Base-by-base conservation (phyloP, 148 eudicot species). In the Fagopyrum homotropicum region DNA sequence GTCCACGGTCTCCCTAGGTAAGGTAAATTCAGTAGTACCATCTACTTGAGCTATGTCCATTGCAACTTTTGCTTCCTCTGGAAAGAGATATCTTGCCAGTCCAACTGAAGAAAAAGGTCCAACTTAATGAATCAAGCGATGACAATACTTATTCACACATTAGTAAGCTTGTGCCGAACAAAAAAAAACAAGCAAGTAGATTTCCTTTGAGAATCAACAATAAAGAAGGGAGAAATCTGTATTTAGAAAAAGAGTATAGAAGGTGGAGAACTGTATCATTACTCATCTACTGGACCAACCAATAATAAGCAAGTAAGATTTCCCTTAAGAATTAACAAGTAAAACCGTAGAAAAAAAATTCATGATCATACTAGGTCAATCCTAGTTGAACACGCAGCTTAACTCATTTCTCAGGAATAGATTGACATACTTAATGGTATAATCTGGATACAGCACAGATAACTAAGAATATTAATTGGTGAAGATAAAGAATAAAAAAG, bases 21-120 rank as follows among this genome's bases (percentile, higher is more conserved):
- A 71, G 4, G 83, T 81, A 50, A 89, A 86, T 71, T 91, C 97
- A 12, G 88, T 85, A 64, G 98, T 93, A 11, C 90, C 97, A 79
- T 91, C 94, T 51, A 93, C 98, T 76, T 89, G 92, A 84, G 98
- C 98, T 81, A 91, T 93, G 74, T 93, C 98, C 98, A 93, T 93
- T 19, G 91, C 97, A 54, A 93, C 94, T 81, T 88, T 91, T 40
- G 98, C 98, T 82, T 93, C 94, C 91, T 79, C 85, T 49, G 98
- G 98, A 73, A 91, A 93, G 17, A 91, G 89, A 55, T 88, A 81
- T 73, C 83, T 87, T 10, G 98, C 98, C 82, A 93, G 76, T 44
- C 91, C 92, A 82, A 93, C 98, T 93, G 90, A 66, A n/a, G 83
- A 83, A 29, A 35, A 43, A 66, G 11, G 9, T 14, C 3, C 19